phyloP scores from a whole-genome alignment of 192 early-diverging fungal genomes.

The Podila epicladia region DNA sequence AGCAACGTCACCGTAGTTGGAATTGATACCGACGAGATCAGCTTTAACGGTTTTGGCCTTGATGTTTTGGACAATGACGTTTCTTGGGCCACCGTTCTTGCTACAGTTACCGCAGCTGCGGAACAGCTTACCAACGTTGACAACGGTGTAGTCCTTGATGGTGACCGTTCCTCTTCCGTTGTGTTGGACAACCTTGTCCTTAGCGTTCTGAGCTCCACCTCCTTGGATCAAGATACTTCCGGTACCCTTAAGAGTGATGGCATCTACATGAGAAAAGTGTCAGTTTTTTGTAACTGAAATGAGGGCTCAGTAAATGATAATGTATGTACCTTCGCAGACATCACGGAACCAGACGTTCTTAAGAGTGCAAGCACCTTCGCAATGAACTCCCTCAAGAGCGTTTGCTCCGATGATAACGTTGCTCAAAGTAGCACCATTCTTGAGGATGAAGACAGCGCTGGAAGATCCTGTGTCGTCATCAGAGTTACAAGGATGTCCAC shows the following conservation, averaged over 20 bases:
- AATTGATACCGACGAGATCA: constrained; percentile 12
- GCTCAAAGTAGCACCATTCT: constrained; percentile 16
- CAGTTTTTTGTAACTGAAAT: neutral
- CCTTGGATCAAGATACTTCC: constrained; percentile 10
- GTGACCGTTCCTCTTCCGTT: constrained; percentile 9
- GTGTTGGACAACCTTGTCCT: constrained; percentile 18
- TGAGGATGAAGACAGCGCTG: constrained; percentile 15
- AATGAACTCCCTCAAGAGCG: constrained; percentile 10
- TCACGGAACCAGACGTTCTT: constrained; percentile 20
- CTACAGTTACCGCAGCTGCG: constrained; percentile 22
- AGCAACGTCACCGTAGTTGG: constrained; percentile 14
- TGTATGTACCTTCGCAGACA: constrained; percentile 11
- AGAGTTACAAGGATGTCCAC: constrained; percentile 11
- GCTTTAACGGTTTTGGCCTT: constrained; percentile 12
- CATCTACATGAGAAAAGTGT: constrained; percentile 1
- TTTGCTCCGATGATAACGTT: constrained; percentile 16
- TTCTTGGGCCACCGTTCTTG: constrained; percentile 15
- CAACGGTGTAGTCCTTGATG: constrained; percentile 17
- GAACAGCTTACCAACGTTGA: constrained; percentile 14
- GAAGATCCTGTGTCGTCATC: constrained; percentile 8
- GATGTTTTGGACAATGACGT: constrained; percentile 12
- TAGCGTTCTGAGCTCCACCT: constrained; percentile 14
- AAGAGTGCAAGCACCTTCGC: constrained; percentile 14
- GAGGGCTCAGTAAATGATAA: neutral
- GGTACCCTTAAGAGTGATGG: constrained; percentile 14